Evolutionary conservation across 805 yeast genomes (phyloP), one percentile per base, ranked within the genome.

Genomic region (Cyberlindnera americana): DNA sequence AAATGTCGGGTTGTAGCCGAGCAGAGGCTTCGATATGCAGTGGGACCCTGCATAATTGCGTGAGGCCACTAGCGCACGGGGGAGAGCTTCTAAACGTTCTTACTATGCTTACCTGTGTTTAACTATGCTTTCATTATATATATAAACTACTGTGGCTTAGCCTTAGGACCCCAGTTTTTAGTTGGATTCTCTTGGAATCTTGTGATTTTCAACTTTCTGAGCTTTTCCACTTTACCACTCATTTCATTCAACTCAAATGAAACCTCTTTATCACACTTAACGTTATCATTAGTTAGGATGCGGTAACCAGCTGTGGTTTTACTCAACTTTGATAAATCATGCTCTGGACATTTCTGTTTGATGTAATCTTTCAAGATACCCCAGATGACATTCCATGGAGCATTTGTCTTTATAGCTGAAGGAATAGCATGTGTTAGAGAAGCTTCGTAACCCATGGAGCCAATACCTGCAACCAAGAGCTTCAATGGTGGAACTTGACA

Each of bases 91-190:
- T n/a, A n/a, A n/a, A n/a, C n/a, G n/a, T n/a, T n/a, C n/a, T n/a
- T n/a, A n/a, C n/a, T n/a, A n/a, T n/a, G n/a, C n/a, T n/a, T n/a
- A n/a, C n/a, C n/a, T n/a, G n/a, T n/a, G n/a, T n/a, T n/a, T n/a
- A n/a, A n/a, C n/a, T n/a, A n/a, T n/a, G n/a, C n/a, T n/a, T n/a
- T n/a, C n/a, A n/a, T n/a, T n/a, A n/a, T n/a, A n/a, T n/a, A n/a
- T n/a, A n/a, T n/a, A n/a, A n/a, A n/a, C 36, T 29, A 53, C 44
- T 54, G 57, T 27, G 95, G 95, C 55, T 83, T 79, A 3, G 96
- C 78, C 65, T 84, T 87, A 26, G 98, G 99, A 2, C 99, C 99
- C 99, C 99, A 93, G 59, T 86, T 82, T 59, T 85, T 86, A 1
- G 88, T 75, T 13, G 99, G 99, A 56, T 90, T 91, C 56, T 81